Evolutionary conservation across 177 flowering plant genomes (phyloP).

Genomic region (Tripterygium wilfordii): DNA sequence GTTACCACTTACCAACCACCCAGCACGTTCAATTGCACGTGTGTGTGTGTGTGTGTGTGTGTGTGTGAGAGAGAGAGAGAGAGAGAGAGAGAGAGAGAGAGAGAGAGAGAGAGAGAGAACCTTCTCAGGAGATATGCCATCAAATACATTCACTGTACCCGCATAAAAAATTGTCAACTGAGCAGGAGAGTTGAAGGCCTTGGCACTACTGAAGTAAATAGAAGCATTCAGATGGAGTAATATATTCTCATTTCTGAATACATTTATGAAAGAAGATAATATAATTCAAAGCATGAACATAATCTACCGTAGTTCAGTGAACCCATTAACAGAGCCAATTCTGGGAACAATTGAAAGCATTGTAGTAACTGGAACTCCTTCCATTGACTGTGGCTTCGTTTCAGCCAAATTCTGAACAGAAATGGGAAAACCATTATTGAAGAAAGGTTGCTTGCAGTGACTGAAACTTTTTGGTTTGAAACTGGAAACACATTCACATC

Average conservation of each 20-base stretch:
- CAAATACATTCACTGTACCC: slow-evolving; percentile 72
- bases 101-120: slow-evolving; percentile 27
- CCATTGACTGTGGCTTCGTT: slow-evolving; percentile 38
- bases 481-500: slow-evolving; percentile 35
- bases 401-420: slow-evolving; percentile 19
- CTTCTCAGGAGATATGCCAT: slow-evolving; percentile 75
- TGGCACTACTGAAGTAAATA: slow-evolving; percentile 40
- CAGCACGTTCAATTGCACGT: too few species aligned
- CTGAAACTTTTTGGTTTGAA: slow-evolving; percentile 32
- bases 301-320: slow-evolving; percentile 50
- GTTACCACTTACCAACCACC: too few species aligned
- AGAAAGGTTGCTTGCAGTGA: slow-evolving; percentile 36
- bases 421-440: slow-evolving; percentile 30
- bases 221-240: too few species aligned
- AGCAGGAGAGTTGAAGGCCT: slow-evolving; percentile 36
- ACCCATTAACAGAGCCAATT: slow-evolving; percentile 27
- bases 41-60: too few species aligned
- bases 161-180: slow-evolving; percentile 82
- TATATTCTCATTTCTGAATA: too few species aligned
- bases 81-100: too few species aligned
- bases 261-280: too few species aligned
- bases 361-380: slow-evolving; percentile 41
- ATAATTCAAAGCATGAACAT: too few species aligned
- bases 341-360: slow-evolving; percentile 24
- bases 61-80: too few species aligned